These are phyloP conservation scores for Phylloporus arenicola DNA, from an alignment of 768 basidiomycete species.

Conservation along the genomic window DNA sequence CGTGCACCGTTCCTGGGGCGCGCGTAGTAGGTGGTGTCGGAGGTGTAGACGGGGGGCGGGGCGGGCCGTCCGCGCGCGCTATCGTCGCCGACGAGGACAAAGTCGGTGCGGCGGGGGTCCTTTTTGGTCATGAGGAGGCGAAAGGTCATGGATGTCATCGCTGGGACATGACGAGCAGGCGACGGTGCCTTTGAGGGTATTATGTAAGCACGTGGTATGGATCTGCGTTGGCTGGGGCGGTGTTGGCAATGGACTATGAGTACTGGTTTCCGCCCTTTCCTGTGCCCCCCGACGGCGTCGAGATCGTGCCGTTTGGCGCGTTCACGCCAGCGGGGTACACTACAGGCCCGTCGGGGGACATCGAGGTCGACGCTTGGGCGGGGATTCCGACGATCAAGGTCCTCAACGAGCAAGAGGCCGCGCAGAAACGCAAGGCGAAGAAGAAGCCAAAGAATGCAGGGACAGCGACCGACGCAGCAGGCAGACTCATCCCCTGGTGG, in stretches of 20 bases:
- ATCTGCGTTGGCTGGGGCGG: no score
- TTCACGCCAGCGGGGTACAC: slow-evolving; percentile 31
- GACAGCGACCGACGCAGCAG: slow-evolving; percentile 13
- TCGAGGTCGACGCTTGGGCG: slow-evolving; percentile 25
- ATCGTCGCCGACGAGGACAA: slow-evolving; percentile 8
- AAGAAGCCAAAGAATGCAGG: slow-evolving; percentile 18
- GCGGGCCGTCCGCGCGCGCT: neutral
- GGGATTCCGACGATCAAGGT: slow-evolving; percentile 25
- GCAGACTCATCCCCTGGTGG: slow-evolving; percentile 28
- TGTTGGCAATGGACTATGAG: neutral
- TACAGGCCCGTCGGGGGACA: slow-evolving; percentile 6
- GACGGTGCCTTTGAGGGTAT: neutral
- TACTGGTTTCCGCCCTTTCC: slow-evolving; percentile 47
- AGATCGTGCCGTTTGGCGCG: slow-evolving; percentile 39
- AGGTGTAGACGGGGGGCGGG: slow-evolving; percentile 9
- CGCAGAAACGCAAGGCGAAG: slow-evolving; percentile 12
- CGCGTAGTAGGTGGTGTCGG: slow-evolving; percentile 11
- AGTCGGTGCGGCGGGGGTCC: slow-evolving; percentile 25
- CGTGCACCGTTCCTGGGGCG: slow-evolving; percentile 6
- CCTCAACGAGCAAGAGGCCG: slow-evolving; percentile 19
- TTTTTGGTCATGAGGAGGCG: slow-evolving; percentile 19
- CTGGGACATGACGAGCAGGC: neutral
- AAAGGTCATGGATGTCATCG: slow-evolving; percentile 18
- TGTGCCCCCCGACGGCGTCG: slow-evolving; percentile 33
- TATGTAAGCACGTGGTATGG: slow-evolving; percentile 4